Evolutionary conservation across 2,329 filamentous ascomycete genomes (phyloP).

Genomic region (Fusarium sterilihyphosum): DNA sequence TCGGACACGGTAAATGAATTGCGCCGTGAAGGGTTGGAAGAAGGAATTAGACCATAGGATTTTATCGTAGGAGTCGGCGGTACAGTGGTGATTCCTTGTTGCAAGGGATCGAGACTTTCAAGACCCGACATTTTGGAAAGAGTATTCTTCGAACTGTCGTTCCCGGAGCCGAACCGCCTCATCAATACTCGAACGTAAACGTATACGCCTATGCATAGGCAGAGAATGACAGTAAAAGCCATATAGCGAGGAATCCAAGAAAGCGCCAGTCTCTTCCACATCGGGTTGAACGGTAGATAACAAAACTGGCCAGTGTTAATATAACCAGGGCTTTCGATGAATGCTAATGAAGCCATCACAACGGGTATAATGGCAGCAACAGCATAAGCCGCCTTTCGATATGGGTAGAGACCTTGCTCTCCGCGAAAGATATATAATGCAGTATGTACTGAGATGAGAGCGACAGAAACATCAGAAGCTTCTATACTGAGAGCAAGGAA

Average conservation of each 20-base stretch:
- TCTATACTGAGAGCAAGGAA: constrained; percentile 74
- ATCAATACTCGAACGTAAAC: constrained; percentile 66
- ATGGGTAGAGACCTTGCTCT: constrained; percentile 74
- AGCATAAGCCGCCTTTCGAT: constrained; percentile 68
- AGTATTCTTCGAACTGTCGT: constrained; percentile 19
- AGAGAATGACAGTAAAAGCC: constrained; percentile 71
- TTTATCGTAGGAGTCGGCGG: constrained; percentile 46
- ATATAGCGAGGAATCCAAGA: constrained; percentile 80
- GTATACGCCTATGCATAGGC: constrained; percentile 76
- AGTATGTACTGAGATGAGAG: constrained; percentile 79
- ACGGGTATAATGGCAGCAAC: constrained; percentile 67
- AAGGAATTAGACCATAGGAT: constrained; percentile 48
- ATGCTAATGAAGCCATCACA: constrained; percentile 70
- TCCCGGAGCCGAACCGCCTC: constrained; percentile 48
- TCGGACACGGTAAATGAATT: constrained; percentile 11
- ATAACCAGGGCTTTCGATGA: constrained; percentile 67
- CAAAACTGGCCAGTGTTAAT: constrained; percentile 74
- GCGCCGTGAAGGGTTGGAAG: constrained; percentile 36
- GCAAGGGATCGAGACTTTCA: constrained; percentile 15
- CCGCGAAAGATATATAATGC: constrained; percentile 74
- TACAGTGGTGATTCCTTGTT: constrained; percentile 16
- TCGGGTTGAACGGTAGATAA: constrained; percentile 71
- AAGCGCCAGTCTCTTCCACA: constrained; percentile 75
- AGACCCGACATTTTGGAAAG: constrained; percentile 20
- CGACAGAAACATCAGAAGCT: constrained; percentile 75